phyloP scores from a whole-genome alignment of 768 basidiomycete genomes.

The Boletus speciosus region DNA sequence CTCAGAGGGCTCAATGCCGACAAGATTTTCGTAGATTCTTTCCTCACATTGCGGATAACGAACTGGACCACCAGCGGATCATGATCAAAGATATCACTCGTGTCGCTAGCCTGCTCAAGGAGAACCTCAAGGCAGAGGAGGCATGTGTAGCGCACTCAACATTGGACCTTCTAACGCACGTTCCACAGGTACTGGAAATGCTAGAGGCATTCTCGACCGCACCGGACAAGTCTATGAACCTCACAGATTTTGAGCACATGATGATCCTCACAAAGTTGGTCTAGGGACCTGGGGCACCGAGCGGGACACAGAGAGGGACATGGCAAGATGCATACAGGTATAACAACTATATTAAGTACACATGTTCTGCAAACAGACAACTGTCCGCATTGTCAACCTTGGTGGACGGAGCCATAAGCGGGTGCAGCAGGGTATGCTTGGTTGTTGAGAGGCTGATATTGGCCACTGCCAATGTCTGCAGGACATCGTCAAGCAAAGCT shows the following conservation, averaged over 20 bases:
- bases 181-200: constrained; percentile 70
- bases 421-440: constrained; percentile 23
- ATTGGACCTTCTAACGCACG: constrained; percentile 1
- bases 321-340: constrained; percentile 2
- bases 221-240: constrained; percentile 61
- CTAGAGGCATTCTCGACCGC: constrained; percentile 69
- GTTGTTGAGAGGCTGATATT: constrained; percentile 31
- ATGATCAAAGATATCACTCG: constrained; percentile 64
- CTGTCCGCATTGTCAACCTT: constrained; percentile 4
- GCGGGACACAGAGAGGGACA: background rate
- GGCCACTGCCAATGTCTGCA: constrained; percentile 38
- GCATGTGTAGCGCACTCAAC: constrained; percentile 35
- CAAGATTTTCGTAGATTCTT: constrained; percentile 74
- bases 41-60: constrained; percentile 45
- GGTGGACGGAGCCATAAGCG: constrained; percentile 34
- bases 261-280: constrained; percentile 54
- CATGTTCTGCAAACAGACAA: background rate
- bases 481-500: background rate
- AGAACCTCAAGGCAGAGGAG: constrained; percentile 73
- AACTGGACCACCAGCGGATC: constrained; percentile 51
- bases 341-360: background rate
- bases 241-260: constrained; percentile 73
- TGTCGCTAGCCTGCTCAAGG: constrained; percentile 60
- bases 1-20: constrained; percentile 53
- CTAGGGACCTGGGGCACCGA: background rate